Conservation (phyloP, 176 grass and related monocot species). For the Aechmea fasciata region DNA sequence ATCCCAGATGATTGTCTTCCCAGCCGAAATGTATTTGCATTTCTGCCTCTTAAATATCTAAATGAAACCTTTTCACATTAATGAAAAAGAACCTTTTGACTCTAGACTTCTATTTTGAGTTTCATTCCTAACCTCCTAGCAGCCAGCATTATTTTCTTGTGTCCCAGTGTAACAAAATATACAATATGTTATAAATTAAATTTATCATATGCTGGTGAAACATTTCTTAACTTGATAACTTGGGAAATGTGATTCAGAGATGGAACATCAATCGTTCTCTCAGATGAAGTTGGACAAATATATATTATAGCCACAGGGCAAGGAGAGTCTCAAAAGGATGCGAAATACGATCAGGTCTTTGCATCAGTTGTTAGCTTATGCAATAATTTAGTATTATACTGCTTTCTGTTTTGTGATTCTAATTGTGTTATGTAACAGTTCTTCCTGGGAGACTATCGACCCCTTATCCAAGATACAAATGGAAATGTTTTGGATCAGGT, state of each 20-base stretch:
- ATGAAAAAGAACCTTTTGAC: no score
- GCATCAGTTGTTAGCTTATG: slow-evolving; percentile 12
- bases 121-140: no score
- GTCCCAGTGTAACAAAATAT: no score
- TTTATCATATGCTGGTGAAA: neutral
- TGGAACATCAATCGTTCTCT: slow-evolving; percentile 87
- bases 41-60: neutral
- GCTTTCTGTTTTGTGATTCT: slow-evolving; percentile 18
- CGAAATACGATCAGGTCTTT: slow-evolving; percentile 90
- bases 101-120: no score
- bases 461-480: slow-evolving; percentile 67
- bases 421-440: slow-evolving; percentile 38
- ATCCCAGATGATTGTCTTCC: no score
- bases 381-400: neutral
- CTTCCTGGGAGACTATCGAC: slow-evolving; percentile 97
- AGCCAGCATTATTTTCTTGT: no score
- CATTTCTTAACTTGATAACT: neutral
- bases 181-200: neutral
- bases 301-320: slow-evolving; percentile 92
- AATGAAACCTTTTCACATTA: no score
- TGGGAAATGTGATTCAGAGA: slow-evolving; percentile 43
- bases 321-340: slow-evolving; percentile 96
- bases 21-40: slow-evolving; percentile 1
- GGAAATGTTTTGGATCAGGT: slow-evolving; percentile 89
- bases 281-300: slow-evolving; percentile 98